Percentiles rank a stretch among this genome's conserved stretches.
Conservation (phyloP, 2,329 filamentous ascomycete genomes). For the Kalmusia sp. region DNA sequence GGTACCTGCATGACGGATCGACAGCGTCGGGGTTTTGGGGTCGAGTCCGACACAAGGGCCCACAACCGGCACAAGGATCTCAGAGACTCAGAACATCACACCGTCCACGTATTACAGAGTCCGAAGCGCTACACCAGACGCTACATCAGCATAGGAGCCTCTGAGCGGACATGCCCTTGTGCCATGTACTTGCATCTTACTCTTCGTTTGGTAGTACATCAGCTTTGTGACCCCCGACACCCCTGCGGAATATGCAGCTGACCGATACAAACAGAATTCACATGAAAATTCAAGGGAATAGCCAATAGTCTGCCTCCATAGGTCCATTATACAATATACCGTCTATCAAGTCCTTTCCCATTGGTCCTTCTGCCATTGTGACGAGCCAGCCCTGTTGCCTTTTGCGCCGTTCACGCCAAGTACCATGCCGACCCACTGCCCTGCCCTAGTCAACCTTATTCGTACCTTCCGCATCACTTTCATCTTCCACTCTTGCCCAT, state of each 20-base stretch:
- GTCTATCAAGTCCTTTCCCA: background rate
- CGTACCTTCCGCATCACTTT: background rate
- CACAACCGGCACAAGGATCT: background rate
- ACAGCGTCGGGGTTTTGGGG: background rate
- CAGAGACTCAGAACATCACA: background rate
- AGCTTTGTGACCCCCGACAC: background rate
- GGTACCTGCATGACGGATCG: constrained; percentile 2
- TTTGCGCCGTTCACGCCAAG: background rate
- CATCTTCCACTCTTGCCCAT: background rate
- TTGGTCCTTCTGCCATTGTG: background rate
- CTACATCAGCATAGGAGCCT: background rate
- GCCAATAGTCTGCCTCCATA: background rate
- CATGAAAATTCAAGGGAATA: background rate
- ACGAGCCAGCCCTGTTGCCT: background rate
- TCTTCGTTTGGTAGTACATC: background rate
- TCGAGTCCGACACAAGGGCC: background rate
- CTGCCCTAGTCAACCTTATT: background rate
- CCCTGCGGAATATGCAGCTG: background rate
- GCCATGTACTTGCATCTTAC: background rate
- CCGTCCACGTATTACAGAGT: background rate
- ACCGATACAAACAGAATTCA: background rate
- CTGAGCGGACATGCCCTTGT: background rate
- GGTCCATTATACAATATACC: background rate
- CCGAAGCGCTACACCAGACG: background rate
- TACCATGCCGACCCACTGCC: background rate